phyloP scores from a whole-genome alignment of 345 rosid species.

The Populus euphratica region DNA sequence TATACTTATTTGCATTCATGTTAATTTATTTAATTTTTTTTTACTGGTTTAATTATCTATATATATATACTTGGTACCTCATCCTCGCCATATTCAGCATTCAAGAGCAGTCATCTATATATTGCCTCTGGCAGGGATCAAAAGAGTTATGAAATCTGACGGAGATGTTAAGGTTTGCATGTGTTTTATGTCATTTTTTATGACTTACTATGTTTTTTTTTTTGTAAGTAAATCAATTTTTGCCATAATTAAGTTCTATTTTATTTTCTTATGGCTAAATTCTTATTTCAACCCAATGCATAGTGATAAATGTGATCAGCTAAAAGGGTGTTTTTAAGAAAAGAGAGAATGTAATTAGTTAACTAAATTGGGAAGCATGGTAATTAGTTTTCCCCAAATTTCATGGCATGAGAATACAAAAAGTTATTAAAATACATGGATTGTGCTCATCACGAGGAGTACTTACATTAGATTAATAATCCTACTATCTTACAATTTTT shows the following conservation, averaged over 20 bases:
- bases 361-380: no score
- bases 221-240: no score
- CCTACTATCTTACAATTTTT: no score
- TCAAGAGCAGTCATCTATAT: slow-evolving; percentile 11
- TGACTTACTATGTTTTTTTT: background rate
- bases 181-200: background rate
- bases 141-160: slow-evolving; percentile 36
- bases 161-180: slow-evolving; percentile 32
- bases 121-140: slow-evolving; percentile 40
- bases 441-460: no score
- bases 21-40: background rate
- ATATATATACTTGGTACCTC: background rate
- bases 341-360: no score
- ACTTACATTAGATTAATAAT: no score
- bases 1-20: background rate
- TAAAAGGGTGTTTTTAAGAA: background rate
- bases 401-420: no score
- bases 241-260: no score
- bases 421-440: no score
- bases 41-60: background rate
- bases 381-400: no score
- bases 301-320: no score
- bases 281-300: no score
- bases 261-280: background rate
- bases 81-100: slow-evolving; percentile 8